These are phyloP conservation scores for Musa acuminata DNA, from an alignment of 176 grass and related monocot genomes.

Conservation along the genomic window DNA sequence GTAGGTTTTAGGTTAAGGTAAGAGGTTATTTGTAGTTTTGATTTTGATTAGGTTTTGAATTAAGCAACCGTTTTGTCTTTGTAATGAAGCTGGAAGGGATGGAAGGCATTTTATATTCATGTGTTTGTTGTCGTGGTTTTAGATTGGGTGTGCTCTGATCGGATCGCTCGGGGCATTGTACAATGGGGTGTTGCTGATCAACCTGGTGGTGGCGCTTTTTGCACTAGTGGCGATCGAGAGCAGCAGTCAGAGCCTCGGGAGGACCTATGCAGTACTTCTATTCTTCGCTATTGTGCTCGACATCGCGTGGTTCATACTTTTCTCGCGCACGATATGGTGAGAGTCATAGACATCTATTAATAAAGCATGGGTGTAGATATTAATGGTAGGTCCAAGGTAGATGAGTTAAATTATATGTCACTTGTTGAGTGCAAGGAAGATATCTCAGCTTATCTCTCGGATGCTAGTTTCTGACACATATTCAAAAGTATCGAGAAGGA, in stretches of 20 bases:
- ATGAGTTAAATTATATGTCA: neutral
- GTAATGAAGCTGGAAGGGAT: neutral
- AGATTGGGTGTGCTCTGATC: slow-evolving; percentile 87
- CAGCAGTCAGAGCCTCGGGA: slow-evolving; percentile 79
- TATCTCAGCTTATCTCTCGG: neutral
- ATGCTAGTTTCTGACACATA: neutral
- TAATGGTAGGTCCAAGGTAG: neutral
- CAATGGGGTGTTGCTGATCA: slow-evolving; percentile 90
- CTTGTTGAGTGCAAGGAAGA: neutral
- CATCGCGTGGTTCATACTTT: slow-evolving; percentile 90
- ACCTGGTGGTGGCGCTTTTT: slow-evolving; percentile 91
- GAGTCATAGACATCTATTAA: slow-evolving; percentile 11
- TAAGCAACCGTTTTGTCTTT: neutral
- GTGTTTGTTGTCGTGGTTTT: neutral
- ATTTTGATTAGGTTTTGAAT: slow-evolving; percentile 5
- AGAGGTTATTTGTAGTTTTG: slow-evolving; percentile 1
- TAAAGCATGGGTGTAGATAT: neutral
- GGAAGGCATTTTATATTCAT: neutral
- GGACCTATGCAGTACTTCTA: slow-evolving; percentile 81
- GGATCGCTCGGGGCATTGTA: slow-evolving; percentile 86
- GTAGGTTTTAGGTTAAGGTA: slow-evolving; percentile 7
- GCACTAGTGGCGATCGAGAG: slow-evolving; percentile 90
- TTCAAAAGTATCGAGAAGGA: neutral
- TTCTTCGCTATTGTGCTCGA: slow-evolving; percentile 76
- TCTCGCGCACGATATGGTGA: slow-evolving; percentile 91